Conservation (phyloP, 768 basidiomycete species). For the Gloeopeniophorella convolvens region DNA sequence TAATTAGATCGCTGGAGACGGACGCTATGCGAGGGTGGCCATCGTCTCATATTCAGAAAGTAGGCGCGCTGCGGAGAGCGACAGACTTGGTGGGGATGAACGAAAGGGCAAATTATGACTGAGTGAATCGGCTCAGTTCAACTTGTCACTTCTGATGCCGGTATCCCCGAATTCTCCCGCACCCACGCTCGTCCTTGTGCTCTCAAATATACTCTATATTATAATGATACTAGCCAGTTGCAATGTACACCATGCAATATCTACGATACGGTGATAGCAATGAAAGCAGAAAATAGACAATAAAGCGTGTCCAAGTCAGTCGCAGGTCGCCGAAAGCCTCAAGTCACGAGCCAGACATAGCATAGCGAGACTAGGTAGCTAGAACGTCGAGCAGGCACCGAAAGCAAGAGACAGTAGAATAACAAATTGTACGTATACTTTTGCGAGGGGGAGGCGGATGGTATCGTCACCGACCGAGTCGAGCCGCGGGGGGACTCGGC, state of each 20-base stretch:
- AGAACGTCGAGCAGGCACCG: too few relatives aligned
- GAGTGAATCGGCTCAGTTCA: too few relatives aligned
- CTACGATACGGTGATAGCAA: slow-evolving; percentile 8
- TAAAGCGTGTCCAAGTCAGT: too few relatives aligned
- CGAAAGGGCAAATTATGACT: too few relatives aligned
- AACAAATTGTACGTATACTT: slow-evolving; percentile 14
- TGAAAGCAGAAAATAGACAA: too few relatives aligned
- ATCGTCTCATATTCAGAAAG: slow-evolving; percentile 14
- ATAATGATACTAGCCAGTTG: slow-evolving; percentile 13
- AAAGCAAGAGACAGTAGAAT: too few relatives aligned
- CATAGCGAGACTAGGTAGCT: too few relatives aligned
- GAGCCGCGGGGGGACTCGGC: slow-evolving; percentile 10
- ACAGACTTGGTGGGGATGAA: too few relatives aligned
- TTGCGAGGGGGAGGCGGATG: background rate
- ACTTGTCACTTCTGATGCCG: too few relatives aligned
- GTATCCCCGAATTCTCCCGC: background rate
- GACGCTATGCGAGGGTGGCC: background rate
- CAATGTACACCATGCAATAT: background rate
- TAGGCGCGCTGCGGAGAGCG: background rate
- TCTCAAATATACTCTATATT: slow-evolving; percentile 11
- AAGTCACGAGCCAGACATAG: too few relatives aligned
- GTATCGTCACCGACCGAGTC: slow-evolving; percentile 21
- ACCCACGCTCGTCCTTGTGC: background rate
- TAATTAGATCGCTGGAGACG: background rate
- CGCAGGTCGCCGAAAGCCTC: too few relatives aligned